phyloP scores from a whole-genome alignment of 2,329 filamentous ascomycete species.

The Aureobasidium uvarum region DNA sequence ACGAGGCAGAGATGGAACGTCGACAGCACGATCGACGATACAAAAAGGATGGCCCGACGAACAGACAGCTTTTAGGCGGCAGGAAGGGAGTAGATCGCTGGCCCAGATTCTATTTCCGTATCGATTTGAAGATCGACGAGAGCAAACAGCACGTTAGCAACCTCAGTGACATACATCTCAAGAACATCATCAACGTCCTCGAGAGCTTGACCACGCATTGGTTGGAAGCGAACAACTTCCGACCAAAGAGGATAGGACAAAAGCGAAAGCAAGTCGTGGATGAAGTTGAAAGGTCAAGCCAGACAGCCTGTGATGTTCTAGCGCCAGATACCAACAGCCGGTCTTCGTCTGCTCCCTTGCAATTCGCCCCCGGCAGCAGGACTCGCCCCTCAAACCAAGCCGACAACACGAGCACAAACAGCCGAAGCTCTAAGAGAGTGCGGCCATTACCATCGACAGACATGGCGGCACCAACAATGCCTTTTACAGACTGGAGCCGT shows the following conservation, averaged over 20 bases:
- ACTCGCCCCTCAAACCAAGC: neutral
- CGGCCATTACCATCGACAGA: neutral
- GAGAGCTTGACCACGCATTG: slow-evolving; percentile 70
- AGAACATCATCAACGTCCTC: slow-evolving; percentile 62
- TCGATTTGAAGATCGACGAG: slow-evolving; percentile 46
- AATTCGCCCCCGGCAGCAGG: too few species aligned
- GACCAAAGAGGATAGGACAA: slow-evolving; percentile 47
- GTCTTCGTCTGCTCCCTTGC: neutral
- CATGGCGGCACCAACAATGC: neutral
- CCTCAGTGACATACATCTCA: slow-evolving; percentile 40
- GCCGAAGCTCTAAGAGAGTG: neutral
- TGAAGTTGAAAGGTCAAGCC: neutral
- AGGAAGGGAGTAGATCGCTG: slow-evolving; percentile 73
- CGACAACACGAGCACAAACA: too few species aligned
- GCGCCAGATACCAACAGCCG: neutral
- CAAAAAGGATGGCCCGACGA: slow-evolving; percentile 51
- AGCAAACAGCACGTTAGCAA: neutral
- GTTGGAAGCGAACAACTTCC: slow-evolving; percentile 68
- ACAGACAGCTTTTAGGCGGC: slow-evolving; percentile 51
- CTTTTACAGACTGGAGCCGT: slow-evolving; percentile 44
- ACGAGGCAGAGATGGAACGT: slow-evolving; percentile 41
- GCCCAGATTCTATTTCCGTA: slow-evolving; percentile 84
- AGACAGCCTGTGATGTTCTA: neutral
- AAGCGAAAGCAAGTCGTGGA: neutral
- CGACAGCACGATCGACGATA: slow-evolving; percentile 43